Evolutionary conservation across 2,329 filamentous ascomycete species (phyloP).

Genomic region (Colletotrichum gigasporum): DNA sequence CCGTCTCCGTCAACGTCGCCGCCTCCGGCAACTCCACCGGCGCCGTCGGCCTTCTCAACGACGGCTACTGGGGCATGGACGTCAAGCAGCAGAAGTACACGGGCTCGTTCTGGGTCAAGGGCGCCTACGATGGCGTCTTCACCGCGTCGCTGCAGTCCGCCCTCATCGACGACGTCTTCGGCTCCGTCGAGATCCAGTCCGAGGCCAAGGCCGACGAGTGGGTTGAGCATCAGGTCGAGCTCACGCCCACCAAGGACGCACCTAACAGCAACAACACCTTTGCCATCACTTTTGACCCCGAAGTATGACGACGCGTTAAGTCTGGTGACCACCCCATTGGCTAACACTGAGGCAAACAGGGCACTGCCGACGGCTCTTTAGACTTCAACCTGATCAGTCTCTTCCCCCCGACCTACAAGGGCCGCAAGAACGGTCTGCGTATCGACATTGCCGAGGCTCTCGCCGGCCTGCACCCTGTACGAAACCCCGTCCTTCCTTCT

Average conservation of each 20-base stretch:
- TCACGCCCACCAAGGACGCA: constrained; percentile 54
- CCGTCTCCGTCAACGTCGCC: constrained; percentile 59
- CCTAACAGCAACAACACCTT: constrained; percentile 67
- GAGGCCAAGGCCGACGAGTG: constrained; percentile 52
- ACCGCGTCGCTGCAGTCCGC: constrained; percentile 57
- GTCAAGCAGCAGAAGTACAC: constrained; percentile 57
- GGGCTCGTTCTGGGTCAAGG: constrained; percentile 64
- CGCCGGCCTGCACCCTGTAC: constrained; percentile 59
- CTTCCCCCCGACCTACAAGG: constrained; percentile 69
- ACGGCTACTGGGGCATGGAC: constrained; percentile 67
- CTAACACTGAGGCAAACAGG: too few species aligned
- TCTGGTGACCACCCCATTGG: too few species aligned
- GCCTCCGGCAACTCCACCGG: constrained; percentile 38
- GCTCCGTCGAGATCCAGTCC: constrained; percentile 56
- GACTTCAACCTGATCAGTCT: constrained; percentile 68
- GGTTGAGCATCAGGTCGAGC: constrained; percentile 59
- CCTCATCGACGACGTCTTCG: constrained; percentile 55
- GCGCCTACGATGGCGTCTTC: constrained; percentile 56
- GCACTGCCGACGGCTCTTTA: constrained; percentile 50
- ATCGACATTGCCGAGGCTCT: constrained; percentile 64
- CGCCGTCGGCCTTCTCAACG: constrained; percentile 59
- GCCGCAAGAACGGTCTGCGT: constrained; percentile 65
- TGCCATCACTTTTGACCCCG: constrained; percentile 60
- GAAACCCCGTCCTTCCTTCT: constrained; percentile 17
- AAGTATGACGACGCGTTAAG: too few species aligned